Conservation (phyloP, 2,329 filamentous ascomycete species). For the Arthrocladium fulminans region DNA sequence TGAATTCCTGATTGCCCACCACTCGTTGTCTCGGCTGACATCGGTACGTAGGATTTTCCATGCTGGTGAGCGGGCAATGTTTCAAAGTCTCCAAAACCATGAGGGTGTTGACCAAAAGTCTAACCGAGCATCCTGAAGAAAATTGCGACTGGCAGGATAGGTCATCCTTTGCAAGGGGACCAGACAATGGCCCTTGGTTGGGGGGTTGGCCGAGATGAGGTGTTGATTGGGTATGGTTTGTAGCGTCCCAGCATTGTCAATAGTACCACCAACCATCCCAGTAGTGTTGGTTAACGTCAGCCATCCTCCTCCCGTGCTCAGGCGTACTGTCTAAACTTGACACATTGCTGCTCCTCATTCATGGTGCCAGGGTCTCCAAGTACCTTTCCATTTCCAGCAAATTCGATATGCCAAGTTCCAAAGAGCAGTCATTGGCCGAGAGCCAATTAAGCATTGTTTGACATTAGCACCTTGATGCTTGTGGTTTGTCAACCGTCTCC, state of each 20-base stretch:
- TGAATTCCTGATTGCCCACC: conserved; percentile 2
- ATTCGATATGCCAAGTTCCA: not conserved
- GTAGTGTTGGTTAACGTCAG: not conserved
- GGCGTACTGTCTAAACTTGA: not conserved
- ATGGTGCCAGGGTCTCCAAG: not conserved
- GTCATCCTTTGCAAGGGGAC: not conserved
- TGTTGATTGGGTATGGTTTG: not conserved
- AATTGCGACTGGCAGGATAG: not conserved
- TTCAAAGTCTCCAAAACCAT: not conserved
- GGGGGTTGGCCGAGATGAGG: conserved; percentile 4
- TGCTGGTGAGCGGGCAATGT: conserved; percentile 1
- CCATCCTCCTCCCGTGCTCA: not conserved
- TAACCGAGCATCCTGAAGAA: not conserved
- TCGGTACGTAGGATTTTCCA: not conserved
- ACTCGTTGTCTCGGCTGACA: not conserved
- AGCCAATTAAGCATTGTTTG: not conserved
- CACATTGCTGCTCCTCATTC: not conserved
- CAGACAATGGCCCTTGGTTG: conserved; percentile 5
- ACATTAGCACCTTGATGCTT: not conserved
- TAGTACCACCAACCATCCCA: conserved; percentile 18
- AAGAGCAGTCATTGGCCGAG: not conserved
- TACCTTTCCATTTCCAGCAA: not conserved
- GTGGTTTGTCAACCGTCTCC: not conserved
- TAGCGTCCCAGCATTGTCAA: conserved; percentile 7
- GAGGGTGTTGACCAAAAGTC: not conserved